Conservation (phyloP, 768 basidiomycete species). For the Suillus clintonianus region DNA sequence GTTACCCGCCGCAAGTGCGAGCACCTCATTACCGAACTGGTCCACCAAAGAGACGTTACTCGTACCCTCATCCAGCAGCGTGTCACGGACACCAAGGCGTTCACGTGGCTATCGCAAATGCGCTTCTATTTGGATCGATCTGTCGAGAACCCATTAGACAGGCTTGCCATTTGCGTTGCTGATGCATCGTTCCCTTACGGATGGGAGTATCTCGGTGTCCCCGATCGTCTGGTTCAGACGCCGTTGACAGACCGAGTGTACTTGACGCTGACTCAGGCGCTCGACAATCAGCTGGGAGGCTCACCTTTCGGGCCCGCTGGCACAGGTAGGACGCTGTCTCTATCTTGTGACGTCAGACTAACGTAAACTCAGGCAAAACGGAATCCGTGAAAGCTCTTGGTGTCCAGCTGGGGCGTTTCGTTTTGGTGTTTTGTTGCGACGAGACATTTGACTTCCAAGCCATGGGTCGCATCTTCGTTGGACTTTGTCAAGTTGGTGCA, state of each 20-base stretch:
- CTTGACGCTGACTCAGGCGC: slow-evolving; percentile 92
- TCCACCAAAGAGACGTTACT: slow-evolving; percentile 95
- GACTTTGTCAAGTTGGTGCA: slow-evolving; percentile 97
- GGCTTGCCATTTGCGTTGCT: slow-evolving; percentile 81
- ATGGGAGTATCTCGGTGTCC: slow-evolving; percentile 98
- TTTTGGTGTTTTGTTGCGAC: slow-evolving; percentile 99
- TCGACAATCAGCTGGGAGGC: slow-evolving; percentile 93
- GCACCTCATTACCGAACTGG: slow-evolving; percentile 97
- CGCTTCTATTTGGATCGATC: slow-evolving; percentile 87
- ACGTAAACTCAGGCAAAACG: slow-evolving; percentile 73
- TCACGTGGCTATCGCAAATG: slow-evolving; percentile 98
- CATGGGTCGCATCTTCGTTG: slow-evolving; percentile 99
- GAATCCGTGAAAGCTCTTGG: slow-evolving; percentile 99
- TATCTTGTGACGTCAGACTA: slow-evolving; percentile 6
- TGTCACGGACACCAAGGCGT: slow-evolving; percentile 66
- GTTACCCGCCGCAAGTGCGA: slow-evolving; percentile 98
- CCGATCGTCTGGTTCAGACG: slow-evolving; percentile 96
- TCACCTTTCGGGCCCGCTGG: slow-evolving; percentile 98
- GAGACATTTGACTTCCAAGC: slow-evolving; percentile 99
- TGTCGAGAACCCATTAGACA: slow-evolving; percentile 75
- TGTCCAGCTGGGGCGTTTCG: slow-evolving; percentile 95
- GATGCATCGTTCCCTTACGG: slow-evolving; percentile 95
- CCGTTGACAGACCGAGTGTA: slow-evolving; percentile 97
- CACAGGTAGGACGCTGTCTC: slow-evolving; percentile 59
- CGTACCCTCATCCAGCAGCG: slow-evolving; percentile 72